Evolutionary conservation across 768 basidiomycete species (phyloP).

Genomic region (Sistotremastrum niveocremeum): DNA sequence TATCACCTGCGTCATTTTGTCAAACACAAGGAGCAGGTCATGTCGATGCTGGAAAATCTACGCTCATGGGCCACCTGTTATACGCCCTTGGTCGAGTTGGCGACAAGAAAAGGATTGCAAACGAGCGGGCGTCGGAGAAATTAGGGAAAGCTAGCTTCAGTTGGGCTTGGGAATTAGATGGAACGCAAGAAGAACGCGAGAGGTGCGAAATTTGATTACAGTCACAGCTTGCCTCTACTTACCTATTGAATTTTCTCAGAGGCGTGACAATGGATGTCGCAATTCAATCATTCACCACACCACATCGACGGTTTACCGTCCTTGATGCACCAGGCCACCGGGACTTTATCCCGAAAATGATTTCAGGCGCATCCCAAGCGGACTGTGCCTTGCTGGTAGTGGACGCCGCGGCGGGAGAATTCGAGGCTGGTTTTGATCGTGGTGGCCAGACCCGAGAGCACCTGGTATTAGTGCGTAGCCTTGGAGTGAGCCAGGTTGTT

Average conservation of each 20-base stretch:
- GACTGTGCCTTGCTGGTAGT: conserved; percentile 91
- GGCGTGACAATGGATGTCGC: conserved; percentile 99
- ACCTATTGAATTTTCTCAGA: conserved; percentile 26
- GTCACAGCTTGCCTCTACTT: conserved; percentile 1
- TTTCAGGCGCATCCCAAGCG: conserved; percentile 94
- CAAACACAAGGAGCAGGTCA: conserved; percentile 46
- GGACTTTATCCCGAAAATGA: conserved; percentile 99
- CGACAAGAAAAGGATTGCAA: conserved; percentile 71
- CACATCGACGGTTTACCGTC: conserved; percentile 73
- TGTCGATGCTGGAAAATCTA: conserved; percentile 98
- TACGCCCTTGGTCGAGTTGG: conserved; percentile 85
- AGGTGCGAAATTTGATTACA: conserved; percentile 36
- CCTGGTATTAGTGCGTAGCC: conserved; percentile 75
- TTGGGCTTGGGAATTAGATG: conserved; percentile 97
- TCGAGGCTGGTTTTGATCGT: conserved; percentile 88
- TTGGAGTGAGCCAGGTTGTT: conserved; percentile 84
- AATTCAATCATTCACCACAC: conserved; percentile 60
- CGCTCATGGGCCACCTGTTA: conserved; percentile 86
- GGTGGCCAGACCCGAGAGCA: conserved; percentile 97
- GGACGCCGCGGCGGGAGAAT: conserved; percentile 81
- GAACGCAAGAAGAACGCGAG: conserved; percentile 83
- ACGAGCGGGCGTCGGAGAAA: conserved; percentile 81
- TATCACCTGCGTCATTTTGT: neutral
- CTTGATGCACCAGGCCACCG: conserved; percentile 95
- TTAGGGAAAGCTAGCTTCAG: conserved; percentile 92